Base-by-base conservation (phyloP, 257 asterid genomes). In the Leptodermis oblonga region DNA sequence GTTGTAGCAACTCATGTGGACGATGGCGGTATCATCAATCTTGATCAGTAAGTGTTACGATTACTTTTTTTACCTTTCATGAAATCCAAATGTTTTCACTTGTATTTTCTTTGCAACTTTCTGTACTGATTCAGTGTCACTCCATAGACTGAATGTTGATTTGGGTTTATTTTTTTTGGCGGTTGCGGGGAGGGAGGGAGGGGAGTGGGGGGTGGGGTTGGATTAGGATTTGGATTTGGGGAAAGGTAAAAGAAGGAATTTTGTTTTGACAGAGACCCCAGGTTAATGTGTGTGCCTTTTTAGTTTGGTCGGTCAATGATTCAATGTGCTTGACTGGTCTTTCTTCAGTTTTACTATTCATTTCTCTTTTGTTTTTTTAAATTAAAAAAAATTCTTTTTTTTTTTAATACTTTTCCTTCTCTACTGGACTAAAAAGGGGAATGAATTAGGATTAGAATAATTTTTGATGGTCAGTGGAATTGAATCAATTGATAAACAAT, bases 31-130 rank as follows among this genome's bases (percentile, higher is more conserved):
- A 37, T 76, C 30, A 87, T 92, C 67, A 86, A 92, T 75, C 85
- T 92, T 59, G 96, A 89, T 74, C 98, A 89, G 98, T 92, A 78
- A 89, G 98, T 87, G 12, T 41, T 45, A 15, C 41, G 17, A 18
- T 23, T 1, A 26, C 7, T 23, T 25, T 37, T 52, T 51, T 20
- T 51, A 4, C 56, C 56, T 52, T 7, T 14, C 13, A 20, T 33
- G 13, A 49, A 45, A 33, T 13, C 18, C 51, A 31, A 18, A 23
- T 56, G 42, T 46, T 22, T 33, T 41, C 54, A 17, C 62, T 45
- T 31, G 72, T 36, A 12, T 20, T 67, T 22, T 37, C 64, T 68
- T 14, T 34, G 36, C 72, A 36, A 34, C 14, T 4, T 46, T 68
- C n/a, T 33, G 22, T 51, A 48, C 49, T 22, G 69, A 39, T 43